These are phyloP conservation scores for Maudiozyma pseudohumilis DNA, from an alignment of 805 yeast species.

Conservation along the genomic window DNA sequence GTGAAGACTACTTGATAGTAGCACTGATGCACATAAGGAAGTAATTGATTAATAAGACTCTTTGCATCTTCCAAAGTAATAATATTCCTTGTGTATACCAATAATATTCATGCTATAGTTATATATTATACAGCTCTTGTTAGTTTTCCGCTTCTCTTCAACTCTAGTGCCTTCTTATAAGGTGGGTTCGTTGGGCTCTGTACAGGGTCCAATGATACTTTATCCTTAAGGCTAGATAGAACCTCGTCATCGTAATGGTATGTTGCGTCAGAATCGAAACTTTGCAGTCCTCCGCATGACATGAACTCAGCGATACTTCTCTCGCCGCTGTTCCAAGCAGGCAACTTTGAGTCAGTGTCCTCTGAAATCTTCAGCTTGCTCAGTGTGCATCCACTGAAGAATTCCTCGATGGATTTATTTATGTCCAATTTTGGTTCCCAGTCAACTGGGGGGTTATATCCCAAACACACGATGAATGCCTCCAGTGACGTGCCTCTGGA, in stretches of 20 bases:
- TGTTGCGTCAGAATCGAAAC: constrained; percentile 93
- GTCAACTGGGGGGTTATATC: constrained; percentile 71
- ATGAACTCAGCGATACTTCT: constrained; percentile 80
- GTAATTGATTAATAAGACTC: too few relatives aligned
- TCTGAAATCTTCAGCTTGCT: constrained; percentile 7
- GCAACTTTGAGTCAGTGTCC: constrained; percentile 14
- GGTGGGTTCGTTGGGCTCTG: constrained; percentile 97
- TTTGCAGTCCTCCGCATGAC: constrained; percentile 87
- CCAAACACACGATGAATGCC: constrained; percentile 86
- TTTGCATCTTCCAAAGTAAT: background rate
- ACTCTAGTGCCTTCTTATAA: constrained; percentile 80
- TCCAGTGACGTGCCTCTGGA: constrained; percentile 92
- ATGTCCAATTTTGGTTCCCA: constrained; percentile 66
- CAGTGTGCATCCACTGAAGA: constrained; percentile 48
- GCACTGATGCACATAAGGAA: too few relatives aligned
- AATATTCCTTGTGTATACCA: background rate
- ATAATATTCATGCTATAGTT: background rate
- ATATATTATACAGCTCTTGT: constrained; percentile 21
- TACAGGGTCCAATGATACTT: constrained; percentile 69
- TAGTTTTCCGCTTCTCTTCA: constrained; percentile 66
- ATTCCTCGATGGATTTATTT: constrained; percentile 65
- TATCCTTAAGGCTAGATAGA: constrained; percentile 1
- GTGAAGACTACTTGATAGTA: too few relatives aligned
- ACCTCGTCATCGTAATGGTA: constrained; percentile 35
- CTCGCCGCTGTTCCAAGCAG: constrained; percentile 46